A percentile compares a stretch with the other conserved stretches of the same genome.
Evolutionary conservation across 768 basidiomycete genomes (phyloP).

Genomic region (Xanthoconium stramineum): DNA sequence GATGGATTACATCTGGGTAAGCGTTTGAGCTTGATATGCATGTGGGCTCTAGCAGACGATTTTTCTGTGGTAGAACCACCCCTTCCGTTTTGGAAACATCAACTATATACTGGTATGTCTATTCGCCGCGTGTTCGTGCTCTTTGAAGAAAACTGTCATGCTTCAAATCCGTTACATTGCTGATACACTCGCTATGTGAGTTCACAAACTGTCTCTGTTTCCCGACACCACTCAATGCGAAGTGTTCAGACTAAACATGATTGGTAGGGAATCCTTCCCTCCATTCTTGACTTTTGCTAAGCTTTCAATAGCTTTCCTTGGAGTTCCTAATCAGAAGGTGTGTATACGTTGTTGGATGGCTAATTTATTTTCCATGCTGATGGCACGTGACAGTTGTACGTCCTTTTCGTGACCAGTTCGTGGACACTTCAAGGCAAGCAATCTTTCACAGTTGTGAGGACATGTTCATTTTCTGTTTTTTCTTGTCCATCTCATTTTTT

Average conservation of each 20-base stretch:
- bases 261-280: not conserved
- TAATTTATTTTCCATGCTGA: not conserved
- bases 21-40: not conserved
- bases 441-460: constrained; percentile 14
- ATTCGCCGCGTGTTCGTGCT: not conserved
- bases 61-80: not conserved
- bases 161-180: constrained; percentile 25
- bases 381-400: constrained; percentile 12
- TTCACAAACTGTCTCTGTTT: not conserved
- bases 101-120: constrained; percentile 20
- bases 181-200: constrained; percentile 19
- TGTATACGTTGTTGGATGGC: not conserved
- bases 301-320: constrained; percentile 12
- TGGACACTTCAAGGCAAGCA: not conserved
- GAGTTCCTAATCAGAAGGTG: constrained; percentile 5
- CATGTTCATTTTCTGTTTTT: not conserved
- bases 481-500: not conserved
- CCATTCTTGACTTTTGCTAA: not conserved
- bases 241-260: constrained; percentile 7
- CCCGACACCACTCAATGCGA: not conserved
- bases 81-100: constrained; percentile 14
- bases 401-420: not conserved
- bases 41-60: not conserved
- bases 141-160: too few relatives aligned
- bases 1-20: constrained; percentile 23